Evolutionary conservation across 768 basidiomycete genomes (phyloP).

Genomic region (Amanita subjunquillea): DNA sequence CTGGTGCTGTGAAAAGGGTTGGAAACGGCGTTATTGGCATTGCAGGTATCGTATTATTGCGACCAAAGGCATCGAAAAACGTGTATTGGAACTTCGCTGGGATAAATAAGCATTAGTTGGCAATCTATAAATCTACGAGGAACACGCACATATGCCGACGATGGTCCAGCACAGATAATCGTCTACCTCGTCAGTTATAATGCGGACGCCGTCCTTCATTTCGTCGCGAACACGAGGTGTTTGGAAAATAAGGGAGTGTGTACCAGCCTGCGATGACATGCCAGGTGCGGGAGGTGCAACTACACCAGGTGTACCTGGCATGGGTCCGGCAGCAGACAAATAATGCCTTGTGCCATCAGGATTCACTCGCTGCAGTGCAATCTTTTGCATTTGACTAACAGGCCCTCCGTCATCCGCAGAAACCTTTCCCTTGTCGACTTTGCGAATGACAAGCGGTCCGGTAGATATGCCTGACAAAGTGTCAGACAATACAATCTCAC

Average conservation of each 20-base stretch:
- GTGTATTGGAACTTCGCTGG: constrained; percentile 90
- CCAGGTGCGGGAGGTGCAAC: constrained; percentile 65
- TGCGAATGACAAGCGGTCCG: constrained; percentile 79
- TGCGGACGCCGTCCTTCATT: constrained; percentile 62
- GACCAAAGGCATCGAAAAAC: constrained; percentile 84
- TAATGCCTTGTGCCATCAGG: constrained; percentile 80
- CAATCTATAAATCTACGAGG: neutral
- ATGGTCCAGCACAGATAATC: constrained; percentile 96
- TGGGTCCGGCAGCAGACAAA: constrained; percentile 79
- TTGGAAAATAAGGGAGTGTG: constrained; percentile 73
- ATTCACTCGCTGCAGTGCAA: constrained; percentile 80
- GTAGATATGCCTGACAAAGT: constrained; percentile 79
- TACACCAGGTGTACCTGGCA: constrained; percentile 66
- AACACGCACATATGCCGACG: constrained; percentile 78
- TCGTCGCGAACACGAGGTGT: constrained; percentile 76
- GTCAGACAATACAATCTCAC: constrained; percentile 79
- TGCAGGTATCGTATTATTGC: constrained; percentile 67
- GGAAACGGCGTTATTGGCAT: constrained; percentile 86
- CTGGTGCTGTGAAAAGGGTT: constrained; percentile 71
- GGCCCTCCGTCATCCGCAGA: constrained; percentile 85
- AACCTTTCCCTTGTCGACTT: constrained; percentile 85
- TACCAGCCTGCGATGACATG: constrained; percentile 65
- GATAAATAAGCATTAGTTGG: neutral
- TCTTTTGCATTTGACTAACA: constrained; percentile 95
- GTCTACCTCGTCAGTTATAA: constrained; percentile 83